Conservation (phyloP, 176 grass and related monocot species). For the Aegilops bicornis region DNA sequence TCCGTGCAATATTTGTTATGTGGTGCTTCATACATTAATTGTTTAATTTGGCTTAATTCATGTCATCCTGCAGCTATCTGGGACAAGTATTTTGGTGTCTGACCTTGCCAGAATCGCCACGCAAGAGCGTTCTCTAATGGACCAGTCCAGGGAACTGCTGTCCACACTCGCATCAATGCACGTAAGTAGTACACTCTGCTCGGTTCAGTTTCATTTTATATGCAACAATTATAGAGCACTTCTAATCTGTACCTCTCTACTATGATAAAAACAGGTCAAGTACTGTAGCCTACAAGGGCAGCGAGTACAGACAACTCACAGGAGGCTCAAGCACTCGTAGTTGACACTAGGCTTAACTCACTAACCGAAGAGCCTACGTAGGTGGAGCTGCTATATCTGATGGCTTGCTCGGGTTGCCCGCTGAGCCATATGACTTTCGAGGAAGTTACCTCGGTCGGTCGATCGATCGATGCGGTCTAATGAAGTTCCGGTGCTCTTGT, state of each 20-base stretch:
- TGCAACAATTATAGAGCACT: not conserved
- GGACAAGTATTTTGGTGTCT: slow-evolving; percentile 76
- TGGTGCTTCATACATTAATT: not conserved
- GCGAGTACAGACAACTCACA: slow-evolving; percentile 64
- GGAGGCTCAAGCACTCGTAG: slow-evolving; percentile 43
- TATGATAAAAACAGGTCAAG: slow-evolving; percentile 66
- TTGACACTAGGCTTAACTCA: slow-evolving; percentile 38
- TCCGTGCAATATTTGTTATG: not conserved
- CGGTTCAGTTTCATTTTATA: not conserved
- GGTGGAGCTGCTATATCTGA: slow-evolving; percentile 39
- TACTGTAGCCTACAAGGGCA: slow-evolving; percentile 91
- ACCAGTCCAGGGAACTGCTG: slow-evolving; percentile 89
- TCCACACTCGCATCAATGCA: slow-evolving; percentile 77
- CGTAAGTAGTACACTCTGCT: slow-evolving; percentile 44
- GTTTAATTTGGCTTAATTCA: slow-evolving; percentile 9
- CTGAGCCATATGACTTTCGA: not conserved
- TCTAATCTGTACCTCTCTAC: slow-evolving; percentile 17
- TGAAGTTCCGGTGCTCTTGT: not conserved
- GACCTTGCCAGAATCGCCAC: slow-evolving; percentile 72
- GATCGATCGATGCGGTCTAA: not conserved
- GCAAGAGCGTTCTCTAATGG: slow-evolving; percentile 65
- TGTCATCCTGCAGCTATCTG: slow-evolving; percentile 59
- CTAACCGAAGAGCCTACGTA: slow-evolving; percentile 48
- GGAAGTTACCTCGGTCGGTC: not conserved
- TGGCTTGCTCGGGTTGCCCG: not conserved